Percentiles rank a stretch among this genome's conserved stretches.
Conservation (phyloP, 2,329 filamentous ascomycete species). For the Colletotrichum endophyticum region DNA sequence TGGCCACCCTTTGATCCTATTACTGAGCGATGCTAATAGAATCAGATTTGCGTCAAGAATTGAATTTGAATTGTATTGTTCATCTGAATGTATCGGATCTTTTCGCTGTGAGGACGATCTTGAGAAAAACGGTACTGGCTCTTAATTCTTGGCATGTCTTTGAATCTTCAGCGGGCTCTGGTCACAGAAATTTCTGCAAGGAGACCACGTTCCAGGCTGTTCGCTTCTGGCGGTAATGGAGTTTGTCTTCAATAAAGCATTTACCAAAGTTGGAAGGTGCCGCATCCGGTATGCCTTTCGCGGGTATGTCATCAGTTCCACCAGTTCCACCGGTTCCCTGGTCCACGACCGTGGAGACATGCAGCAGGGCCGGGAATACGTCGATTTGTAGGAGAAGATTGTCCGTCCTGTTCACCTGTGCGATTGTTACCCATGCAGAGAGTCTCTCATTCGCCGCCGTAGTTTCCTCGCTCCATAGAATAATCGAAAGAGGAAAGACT, state of each 20-base stretch:
- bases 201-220: neutral
- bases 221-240: neutral
- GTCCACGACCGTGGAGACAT: neutral
- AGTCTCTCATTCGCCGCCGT: neutral
- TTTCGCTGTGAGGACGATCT: neutral
- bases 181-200: neutral
- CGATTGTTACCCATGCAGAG: neutral
- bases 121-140: fast-evolving
- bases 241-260: neutral
- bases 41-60: neutral
- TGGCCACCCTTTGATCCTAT: too few relatives aligned
- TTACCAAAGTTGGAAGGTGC: neutral
- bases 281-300: neutral
- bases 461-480: neutral
- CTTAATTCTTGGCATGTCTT: neutral
- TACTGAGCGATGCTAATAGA: too few relatives aligned
- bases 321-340: neutral
- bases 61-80: neutral
- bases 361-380: neutral
- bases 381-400: neutral
- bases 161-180: neutral
- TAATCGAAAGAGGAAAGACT: neutral
- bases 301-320: neutral
- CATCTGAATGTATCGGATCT: neutral
- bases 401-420: neutral